Percentiles rank a stretch among this genome's conserved stretches.
Conservation (phyloP, 768 basidiomycete species). For the Suillus fuscotomentosus region DNA sequence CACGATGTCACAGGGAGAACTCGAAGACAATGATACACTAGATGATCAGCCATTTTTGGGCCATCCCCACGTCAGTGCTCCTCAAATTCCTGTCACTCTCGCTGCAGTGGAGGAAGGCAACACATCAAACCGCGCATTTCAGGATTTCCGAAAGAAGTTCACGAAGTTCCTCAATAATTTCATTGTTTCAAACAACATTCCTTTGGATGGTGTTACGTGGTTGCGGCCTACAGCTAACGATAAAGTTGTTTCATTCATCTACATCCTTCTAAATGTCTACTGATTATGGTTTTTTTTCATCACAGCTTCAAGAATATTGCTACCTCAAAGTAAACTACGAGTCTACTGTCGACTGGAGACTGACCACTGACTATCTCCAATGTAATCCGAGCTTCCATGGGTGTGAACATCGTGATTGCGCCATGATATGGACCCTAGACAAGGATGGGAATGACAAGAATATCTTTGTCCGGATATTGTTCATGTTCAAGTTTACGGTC, state of each 20-base stretch:
- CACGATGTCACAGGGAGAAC: neutral
- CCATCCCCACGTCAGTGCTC: neutral
- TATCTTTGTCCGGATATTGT: conserved; percentile 9
- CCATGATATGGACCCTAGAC: conserved; percentile 20
- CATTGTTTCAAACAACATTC: neutral
- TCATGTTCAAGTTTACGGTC: conserved; percentile 17
- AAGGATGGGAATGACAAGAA: neutral
- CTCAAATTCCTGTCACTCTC: neutral
- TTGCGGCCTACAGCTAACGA: neutral
- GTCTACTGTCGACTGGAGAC: conserved; percentile 27
- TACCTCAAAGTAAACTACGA: conserved; percentile 27
- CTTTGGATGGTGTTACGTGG: neutral
- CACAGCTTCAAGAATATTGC: conserved; percentile 25
- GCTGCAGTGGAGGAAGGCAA: neutral
- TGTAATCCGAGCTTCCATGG: conserved; percentile 31
- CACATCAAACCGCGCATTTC: neutral
- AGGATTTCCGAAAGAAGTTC: conserved; percentile 3
- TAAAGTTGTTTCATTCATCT: neutral
- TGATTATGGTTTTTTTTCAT: neutral
- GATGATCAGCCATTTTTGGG: neutral
- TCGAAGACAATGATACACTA: neutral
- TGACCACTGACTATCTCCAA: conserved; percentile 25
- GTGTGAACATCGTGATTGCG: conserved; percentile 23
- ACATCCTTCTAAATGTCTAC: neutral
- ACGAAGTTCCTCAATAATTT: neutral